A percentile compares a stretch with the other conserved stretches of the same genome.
Conservation (phyloP, 441 rosid species). For the Cnidoscolus chayamansa region DNA sequence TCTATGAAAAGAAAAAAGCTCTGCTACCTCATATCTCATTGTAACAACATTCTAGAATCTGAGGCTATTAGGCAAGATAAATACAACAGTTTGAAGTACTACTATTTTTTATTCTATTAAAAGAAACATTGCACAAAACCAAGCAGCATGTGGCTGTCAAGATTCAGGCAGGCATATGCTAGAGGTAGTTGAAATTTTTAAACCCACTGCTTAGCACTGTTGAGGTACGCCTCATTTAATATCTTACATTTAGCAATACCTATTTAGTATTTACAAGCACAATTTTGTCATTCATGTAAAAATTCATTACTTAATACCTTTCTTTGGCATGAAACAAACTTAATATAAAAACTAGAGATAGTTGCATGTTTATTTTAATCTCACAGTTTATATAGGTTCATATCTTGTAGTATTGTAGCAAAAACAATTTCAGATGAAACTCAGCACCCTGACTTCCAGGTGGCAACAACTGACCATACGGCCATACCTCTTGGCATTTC, state of each 20-base stretch:
- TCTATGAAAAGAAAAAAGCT: neutral
- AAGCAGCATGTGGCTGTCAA: neutral
- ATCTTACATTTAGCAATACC: too few species aligned
- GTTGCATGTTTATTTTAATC: neutral
- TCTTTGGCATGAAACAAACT: neutral
- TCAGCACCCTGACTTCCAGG: constrained; percentile 20
- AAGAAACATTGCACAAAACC: neutral
- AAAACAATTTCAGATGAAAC: constrained; percentile 11
- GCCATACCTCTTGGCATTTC: constrained; percentile 76
- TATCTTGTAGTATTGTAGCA: neutral
- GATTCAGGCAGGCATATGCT: neutral
- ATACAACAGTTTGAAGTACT: too few species aligned
- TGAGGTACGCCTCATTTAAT: too few species aligned
- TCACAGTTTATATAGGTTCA: neutral
- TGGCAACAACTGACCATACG: constrained; percentile 2
- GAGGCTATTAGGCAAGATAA: too few species aligned
- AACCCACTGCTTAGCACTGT: too few species aligned
- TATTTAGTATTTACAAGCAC: too few species aligned
- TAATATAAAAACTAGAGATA: neutral
- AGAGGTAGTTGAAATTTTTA: neutral
- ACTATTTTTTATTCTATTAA: neutral
- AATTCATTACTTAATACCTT: neutral
- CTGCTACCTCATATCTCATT: neutral
- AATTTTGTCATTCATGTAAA: neutral
- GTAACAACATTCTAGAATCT: neutral